phyloP scores from a whole-genome alignment of 305 asterid species.

The Fraxinus xanthoxyloides region DNA sequence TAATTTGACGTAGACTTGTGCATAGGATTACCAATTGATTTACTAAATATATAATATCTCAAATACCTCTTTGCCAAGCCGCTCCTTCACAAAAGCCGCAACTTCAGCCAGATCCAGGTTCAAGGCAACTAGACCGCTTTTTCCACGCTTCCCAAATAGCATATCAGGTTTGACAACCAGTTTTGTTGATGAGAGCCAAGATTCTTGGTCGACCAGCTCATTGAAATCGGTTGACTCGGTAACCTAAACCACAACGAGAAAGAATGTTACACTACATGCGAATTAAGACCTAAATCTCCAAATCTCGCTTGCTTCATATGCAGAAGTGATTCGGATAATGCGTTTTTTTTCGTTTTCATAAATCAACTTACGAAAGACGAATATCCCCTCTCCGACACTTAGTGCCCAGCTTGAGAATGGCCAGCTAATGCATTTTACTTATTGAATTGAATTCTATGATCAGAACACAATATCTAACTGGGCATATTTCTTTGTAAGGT shows the following conservation, averaged over 20 bases:
- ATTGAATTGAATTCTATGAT: not conserved
- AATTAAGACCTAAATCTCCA: not conserved
- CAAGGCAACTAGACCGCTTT: conserved; percentile 89
- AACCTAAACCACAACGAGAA: conserved; percentile 44
- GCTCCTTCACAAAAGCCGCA: conserved; percentile 73
- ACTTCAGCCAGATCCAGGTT: conserved; percentile 89
- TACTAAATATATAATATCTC: not conserved
- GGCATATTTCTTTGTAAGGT: not conserved
- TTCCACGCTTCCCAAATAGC: conserved; percentile 95
- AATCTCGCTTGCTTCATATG: not conserved
- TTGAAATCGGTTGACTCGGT: conserved; percentile 80
- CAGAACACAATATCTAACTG: not conserved
- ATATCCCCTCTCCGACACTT: not conserved
- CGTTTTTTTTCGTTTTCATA: not conserved
- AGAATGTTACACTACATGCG: not conserved
- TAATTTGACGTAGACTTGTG: not conserved
- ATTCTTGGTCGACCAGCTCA: conserved; percentile 70
- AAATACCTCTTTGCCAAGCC: conserved; percentile 84
- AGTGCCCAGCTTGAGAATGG: not conserved
- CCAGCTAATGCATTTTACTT: not conserved
- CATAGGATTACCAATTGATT: not conserved
- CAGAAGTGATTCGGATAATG: not conserved
- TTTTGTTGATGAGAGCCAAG: conserved; percentile 80
- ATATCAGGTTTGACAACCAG: conserved; percentile 94
- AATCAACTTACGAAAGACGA: not conserved